Evolutionary conservation across 345 rosid species (phyloP).

Genomic region (Mangifera indica): DNA sequence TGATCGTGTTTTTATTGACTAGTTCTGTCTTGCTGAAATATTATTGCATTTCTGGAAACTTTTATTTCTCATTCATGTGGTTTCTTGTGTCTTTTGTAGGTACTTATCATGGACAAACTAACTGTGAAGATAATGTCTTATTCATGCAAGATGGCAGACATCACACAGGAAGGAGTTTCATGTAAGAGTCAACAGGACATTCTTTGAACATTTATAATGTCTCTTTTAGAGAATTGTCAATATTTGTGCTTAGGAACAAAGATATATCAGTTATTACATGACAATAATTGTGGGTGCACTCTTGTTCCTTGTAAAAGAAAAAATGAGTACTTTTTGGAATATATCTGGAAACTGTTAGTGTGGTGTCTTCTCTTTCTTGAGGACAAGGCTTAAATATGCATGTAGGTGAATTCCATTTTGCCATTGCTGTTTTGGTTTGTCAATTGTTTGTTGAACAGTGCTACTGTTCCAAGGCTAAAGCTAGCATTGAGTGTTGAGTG

Average conservation of each 20-base stretch:
- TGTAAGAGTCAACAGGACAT: conserved; percentile 52
- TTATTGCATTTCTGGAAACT: background rate
- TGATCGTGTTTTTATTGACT: background rate
- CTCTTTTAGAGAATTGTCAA: background rate
- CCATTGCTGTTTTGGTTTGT: background rate
- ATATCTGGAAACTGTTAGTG: background rate
- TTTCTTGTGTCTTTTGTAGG: conserved; percentile 42
- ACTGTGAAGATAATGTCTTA: conserved; percentile 95
- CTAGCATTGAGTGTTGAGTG: background rate
- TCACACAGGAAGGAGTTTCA: conserved; percentile 97
- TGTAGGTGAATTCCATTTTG: background rate
- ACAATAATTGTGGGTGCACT: background rate
- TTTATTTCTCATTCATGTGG: background rate
- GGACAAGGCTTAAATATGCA: conserved; percentile 5
- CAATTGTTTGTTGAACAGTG: background rate
- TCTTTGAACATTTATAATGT: conserved; percentile 6
- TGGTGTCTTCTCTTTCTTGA: background rate
- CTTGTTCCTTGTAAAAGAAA: too few relatives aligned
- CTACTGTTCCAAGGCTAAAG: background rate
- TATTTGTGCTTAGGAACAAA: background rate
- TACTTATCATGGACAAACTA: conserved; percentile 93
- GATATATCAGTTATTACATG: background rate
- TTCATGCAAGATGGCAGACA: conserved; percentile 97
- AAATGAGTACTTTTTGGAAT: background rate
- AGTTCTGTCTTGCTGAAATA: background rate